Conservation (phyloP, 2,329 filamentous ascomycete genomes). For the Lasiodiplodia citricola region DNA sequence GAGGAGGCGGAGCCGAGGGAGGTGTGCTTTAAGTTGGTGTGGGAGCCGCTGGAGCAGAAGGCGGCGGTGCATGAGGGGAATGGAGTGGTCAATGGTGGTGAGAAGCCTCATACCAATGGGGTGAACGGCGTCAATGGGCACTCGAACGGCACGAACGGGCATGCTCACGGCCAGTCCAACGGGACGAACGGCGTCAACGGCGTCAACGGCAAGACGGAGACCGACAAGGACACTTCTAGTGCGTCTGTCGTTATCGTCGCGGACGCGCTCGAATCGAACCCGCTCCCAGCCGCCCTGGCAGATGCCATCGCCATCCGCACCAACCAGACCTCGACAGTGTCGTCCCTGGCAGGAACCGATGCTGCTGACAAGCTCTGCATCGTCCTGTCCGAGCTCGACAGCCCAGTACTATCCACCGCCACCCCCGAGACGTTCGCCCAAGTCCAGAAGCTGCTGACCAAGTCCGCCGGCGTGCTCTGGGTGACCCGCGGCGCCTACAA, state of each 20-base stretch:
- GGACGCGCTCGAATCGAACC: neutral
- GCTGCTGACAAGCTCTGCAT: neutral
- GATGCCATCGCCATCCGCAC: constrained; percentile 16
- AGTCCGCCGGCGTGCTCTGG: constrained; percentile 15
- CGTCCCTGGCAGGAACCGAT: neutral
- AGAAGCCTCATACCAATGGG: neutral
- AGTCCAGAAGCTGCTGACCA: constrained; percentile 17
- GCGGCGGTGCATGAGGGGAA: neutral
- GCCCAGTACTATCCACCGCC: neutral
- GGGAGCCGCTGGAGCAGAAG: constrained; percentile 15
- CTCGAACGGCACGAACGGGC: neutral
- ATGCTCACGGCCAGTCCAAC: neutral
- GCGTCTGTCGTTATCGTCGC: constrained; percentile 7
- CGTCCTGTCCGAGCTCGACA: constrained; percentile 14
- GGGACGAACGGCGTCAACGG: neutral
- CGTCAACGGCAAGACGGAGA: neutral
- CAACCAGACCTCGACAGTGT: neutral
- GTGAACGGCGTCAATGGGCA: neutral
- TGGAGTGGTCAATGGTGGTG: neutral
- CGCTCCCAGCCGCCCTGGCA: neutral
- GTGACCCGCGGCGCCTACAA: constrained; percentile 21
- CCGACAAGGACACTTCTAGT: neutral
- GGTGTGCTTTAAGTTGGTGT: constrained; percentile 22
- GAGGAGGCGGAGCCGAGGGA: neutral
- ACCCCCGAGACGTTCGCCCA: neutral